Base-by-base conservation (phyloP, 2,329 filamentous ascomycete species). In the Dothiorella sarmentorum region DNA sequence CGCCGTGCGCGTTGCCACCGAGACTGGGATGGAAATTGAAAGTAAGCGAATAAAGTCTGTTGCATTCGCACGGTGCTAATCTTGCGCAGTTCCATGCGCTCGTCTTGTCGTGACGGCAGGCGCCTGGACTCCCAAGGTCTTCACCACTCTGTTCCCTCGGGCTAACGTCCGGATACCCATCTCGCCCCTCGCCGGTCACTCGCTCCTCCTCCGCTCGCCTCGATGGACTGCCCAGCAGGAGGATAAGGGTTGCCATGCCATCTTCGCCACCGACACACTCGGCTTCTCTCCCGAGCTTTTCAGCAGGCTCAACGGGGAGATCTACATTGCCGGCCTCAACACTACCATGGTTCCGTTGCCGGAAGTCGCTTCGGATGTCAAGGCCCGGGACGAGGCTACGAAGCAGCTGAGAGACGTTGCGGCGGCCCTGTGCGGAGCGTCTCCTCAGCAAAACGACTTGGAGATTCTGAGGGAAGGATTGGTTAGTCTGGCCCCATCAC, bases 311-410 rank as follows among this genome's bases (percentile, higher is more conserved):
- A 84, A 83, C 7, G 86, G 84, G 0, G 82, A 90, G 58, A 82
- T 93, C 18, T 93, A 90, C 70, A 74, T 93, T 31, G 87, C 86
- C 0, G 89, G 89, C 0, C 69, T 92, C 35, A 92, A 93, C 68
- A 83, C 80, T 33, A 74, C 80, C 0, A 69, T 67, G 0, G 78
- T 88, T 4, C 79, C 83, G 0, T 73, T 93, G 9, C 89, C 89
- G 0, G 71, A 76, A 0, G 64, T 79, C 3, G 79, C 85, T 0
- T 79, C 78, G 0, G 78, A 82, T 43, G 74, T 78, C 0, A 72
- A 74, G 53, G 74, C 82, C n/a, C 75, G 80, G 11, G 66, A 69
- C 1, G 68, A 74, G 11, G 75, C 81, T 9, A 73, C 87, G 2
- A 73, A 74, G 7, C 73, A 76, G 67, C 66, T 89, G 51, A 79